These are phyloP conservation scores for Russula virescens DNA, from an alignment of 768 basidiomycete genomes.

Conservation along the genomic window DNA sequence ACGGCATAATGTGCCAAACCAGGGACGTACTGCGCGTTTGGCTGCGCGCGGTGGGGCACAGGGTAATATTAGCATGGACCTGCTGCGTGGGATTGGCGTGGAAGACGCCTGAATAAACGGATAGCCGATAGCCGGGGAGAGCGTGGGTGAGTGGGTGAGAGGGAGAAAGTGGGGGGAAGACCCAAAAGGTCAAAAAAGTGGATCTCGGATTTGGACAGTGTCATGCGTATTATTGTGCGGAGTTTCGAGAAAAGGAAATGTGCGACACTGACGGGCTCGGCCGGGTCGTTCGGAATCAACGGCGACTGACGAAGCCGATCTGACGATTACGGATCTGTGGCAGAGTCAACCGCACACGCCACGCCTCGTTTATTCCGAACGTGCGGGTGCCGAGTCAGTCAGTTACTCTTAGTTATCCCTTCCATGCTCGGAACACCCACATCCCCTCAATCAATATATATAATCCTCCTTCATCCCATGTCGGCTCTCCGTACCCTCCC, in stretches of 20 bases:
- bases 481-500: slow-evolving; percentile 18
- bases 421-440: neutral
- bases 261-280: neutral
- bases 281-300: slow-evolving; percentile 5
- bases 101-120: too few species aligned
- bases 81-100: neutral
- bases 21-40: neutral
- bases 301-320: neutral
- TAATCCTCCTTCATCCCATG: slow-evolving; percentile 10
- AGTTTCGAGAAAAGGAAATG: slow-evolving; percentile 5
- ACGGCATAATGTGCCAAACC: too few species aligned
- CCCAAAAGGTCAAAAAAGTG: neutral
- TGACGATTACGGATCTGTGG: neutral
- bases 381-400: neutral
- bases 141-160: slow-evolving; percentile 7
- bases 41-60: neutral
- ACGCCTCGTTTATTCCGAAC: neutral
- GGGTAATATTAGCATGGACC: neutral
- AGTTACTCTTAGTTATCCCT: too few species aligned
- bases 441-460: slow-evolving; percentile 25
- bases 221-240: too few species aligned
- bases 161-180: neutral
- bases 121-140: neutral
- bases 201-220: too few species aligned
- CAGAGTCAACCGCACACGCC: neutral